A percentile compares a stretch with the other conserved stretches of the same genome.
Evolutionary conservation across 73 alveolate genomes (phyloP).

Genomic region (Breviolum minutum): DNA sequence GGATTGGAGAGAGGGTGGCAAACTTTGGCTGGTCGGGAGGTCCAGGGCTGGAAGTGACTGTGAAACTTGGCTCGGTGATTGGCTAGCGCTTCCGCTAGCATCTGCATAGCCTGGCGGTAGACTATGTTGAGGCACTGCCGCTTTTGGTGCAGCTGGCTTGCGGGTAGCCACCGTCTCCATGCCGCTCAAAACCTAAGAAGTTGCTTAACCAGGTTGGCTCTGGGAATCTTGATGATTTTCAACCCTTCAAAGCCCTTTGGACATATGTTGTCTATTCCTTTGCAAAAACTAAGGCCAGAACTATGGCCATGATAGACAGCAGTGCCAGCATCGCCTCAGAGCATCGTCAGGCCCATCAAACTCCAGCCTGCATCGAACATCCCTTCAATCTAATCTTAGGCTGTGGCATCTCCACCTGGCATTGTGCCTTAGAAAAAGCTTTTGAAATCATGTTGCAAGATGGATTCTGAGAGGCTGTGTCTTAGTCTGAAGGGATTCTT

Average conservation of each 20-base stretch:
- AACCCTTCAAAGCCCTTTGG: background rate
- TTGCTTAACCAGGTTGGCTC: background rate
- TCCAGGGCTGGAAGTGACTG: background rate
- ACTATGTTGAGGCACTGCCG: background rate
- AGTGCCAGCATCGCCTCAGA: slow-evolving; percentile 52
- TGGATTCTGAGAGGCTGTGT: no score
- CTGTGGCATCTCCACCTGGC: slow-evolving; percentile 37
- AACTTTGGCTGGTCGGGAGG: background rate
- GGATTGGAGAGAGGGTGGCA: background rate
- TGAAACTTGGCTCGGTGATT: slow-evolving; percentile 15
- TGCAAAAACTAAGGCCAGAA: background rate
- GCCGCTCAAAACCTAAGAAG: slow-evolving; percentile 36
- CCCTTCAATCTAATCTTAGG: background rate
- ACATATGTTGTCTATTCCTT: background rate
- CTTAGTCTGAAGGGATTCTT: no score
- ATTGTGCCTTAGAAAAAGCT: background rate
- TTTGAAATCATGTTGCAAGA: no score
- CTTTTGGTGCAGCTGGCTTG: background rate
- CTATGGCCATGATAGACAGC: slow-evolving; percentile 48
- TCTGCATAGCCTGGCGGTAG: slow-evolving; percentile 86
- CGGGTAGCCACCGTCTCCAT: slow-evolving; percentile 59
- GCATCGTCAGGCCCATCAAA: background rate
- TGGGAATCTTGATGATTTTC: background rate
- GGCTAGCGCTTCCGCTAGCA: slow-evolving; percentile 15
- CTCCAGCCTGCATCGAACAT: background rate